Evolutionary conservation across 306 rosid species (phyloP).

Genomic region (Macrotyloma uniflorum): DNA sequence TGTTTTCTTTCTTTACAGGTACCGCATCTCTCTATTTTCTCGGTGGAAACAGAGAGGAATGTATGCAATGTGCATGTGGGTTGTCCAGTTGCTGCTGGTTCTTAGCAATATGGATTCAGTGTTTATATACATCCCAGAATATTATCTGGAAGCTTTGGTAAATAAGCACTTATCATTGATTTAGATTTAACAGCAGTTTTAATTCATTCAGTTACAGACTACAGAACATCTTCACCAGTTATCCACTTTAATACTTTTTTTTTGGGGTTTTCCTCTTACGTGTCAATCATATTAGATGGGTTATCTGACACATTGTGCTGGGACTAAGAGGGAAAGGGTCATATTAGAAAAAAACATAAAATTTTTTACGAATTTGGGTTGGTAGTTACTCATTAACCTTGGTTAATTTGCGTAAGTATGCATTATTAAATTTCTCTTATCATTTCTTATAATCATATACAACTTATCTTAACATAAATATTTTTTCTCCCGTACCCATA

Average conservation of each 20-base stretch:
- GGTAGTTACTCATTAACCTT: neutral
- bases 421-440: constrained; percentile 8
- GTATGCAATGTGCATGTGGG: constrained; percentile 98
- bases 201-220: constrained; percentile 22
- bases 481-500: constrained; percentile 12
- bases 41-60: constrained; percentile 98
- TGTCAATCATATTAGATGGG: constrained; percentile 24
- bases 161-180: constrained; percentile 30
- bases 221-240: neutral
- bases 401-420: constrained; percentile 26
- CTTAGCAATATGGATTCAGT: constrained; percentile 83
- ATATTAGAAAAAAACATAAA: constrained; percentile 18
- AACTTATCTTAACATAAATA: neutral
- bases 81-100: constrained; percentile 89
- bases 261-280: constrained; percentile 9
- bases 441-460: constrained; percentile 7
- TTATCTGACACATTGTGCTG: neutral
- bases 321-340: constrained; percentile 11
- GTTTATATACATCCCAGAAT: constrained; percentile 86
- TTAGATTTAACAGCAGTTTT: constrained; percentile 26
- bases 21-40: constrained; percentile 75
- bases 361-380: constrained; percentile 13
- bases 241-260: neutral
- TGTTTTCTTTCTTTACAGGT: constrained; percentile 54
- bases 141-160: constrained; percentile 91